Base-by-base conservation (phyloP, 2,329 filamentous ascomycete species). In the Monilinia fructicola region DNA sequence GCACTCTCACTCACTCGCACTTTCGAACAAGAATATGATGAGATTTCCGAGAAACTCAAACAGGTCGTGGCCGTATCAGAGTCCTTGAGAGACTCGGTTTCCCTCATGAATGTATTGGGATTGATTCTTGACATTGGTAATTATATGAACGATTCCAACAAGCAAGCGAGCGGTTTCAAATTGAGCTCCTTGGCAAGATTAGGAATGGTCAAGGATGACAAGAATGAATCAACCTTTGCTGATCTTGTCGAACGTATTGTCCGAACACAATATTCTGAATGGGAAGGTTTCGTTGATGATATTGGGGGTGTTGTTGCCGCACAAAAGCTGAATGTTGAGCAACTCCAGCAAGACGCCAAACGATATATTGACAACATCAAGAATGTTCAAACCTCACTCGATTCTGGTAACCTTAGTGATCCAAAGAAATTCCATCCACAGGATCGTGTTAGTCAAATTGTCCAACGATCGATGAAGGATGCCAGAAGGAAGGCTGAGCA, bases 61-160 rank as follows among this genome's bases (percentile, higher is more conserved):
- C 88, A 95, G 69, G 87, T 99, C n/a, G 90, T 96, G 46, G 81
- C 82, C 40, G 93, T 97, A 11, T 94, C 93, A 5, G 94, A 98
- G 79, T 91, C 92, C 12, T 81, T 99, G 65, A 87, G 94, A 58
- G 93, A 96, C 76, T 97, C 93, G 1, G 92, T 96, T 35, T 90
- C 92, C 35, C 81, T 99, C 74, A 97, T 98, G 89, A 97, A 96
- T 71, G 93, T 99, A 56, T 86, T 99, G 66, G 93, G 94, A 67
- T 84, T 98, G 69, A 99, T 99, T 78, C 82, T 99, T 74, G 94
- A 97, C 78, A 97, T 99, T 75, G 95, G 95, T 78, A 99, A 99
- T 79, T 99, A 97, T 84, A 99, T 99, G 95, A 99, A 99, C 82
- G 95, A 98, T 77, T 90, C 93, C 65, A 98, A 97, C 81, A 99